These are phyloP conservation scores for Mortierella sp. DNA, from an alignment of 371 early-diverging fungal species.

Conservation along the genomic window DNA sequence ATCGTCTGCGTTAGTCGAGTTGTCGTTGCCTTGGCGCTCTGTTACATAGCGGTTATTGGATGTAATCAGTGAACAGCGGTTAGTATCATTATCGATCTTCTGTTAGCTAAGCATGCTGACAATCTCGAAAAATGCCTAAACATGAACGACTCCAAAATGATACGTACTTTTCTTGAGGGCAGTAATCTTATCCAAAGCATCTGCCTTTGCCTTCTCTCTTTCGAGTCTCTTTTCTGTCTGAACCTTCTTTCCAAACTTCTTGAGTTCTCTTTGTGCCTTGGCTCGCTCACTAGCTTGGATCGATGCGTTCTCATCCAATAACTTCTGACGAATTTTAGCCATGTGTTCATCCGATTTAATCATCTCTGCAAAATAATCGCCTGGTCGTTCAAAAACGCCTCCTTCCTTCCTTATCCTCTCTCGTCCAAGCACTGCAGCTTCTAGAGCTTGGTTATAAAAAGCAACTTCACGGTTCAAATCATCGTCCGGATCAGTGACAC, in stretches of 20 bases:
- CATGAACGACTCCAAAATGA: too few relatives aligned
- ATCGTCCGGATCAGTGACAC: slow-evolving; percentile 78
- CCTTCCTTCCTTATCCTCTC: slow-evolving; percentile 68
- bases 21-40: slow-evolving; percentile 73
- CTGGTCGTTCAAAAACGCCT: slow-evolving; percentile 85
- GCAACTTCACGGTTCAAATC: slow-evolving; percentile 93
- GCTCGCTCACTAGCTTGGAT: slow-evolving; percentile 90
- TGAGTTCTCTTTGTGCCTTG: slow-evolving; percentile 85
- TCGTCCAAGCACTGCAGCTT: slow-evolving; percentile 77
- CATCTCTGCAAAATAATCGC: slow-evolving; percentile 97
- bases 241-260: slow-evolving; percentile 98
- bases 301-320: slow-evolving; percentile 85
- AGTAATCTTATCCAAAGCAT: slow-evolving; percentile 90
- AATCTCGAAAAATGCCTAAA: background rate
- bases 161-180: slow-evolving; percentile 88
- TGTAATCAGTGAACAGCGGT: too few relatives aligned
- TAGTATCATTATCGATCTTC: too few relatives aligned
- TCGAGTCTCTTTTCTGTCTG: slow-evolving; percentile 90
- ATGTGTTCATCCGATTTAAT: slow-evolving; percentile 95
- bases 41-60: background rate
- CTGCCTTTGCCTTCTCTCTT: slow-evolving; percentile 84
- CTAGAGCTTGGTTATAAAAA: slow-evolving; percentile 90
- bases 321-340: slow-evolving; percentile 83
- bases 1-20: slow-evolving; percentile 71
- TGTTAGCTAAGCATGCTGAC: too few relatives aligned